phyloP scores from a whole-genome alignment of 2,329 filamentous ascomycete species.

The Orbilia javanica region DNA sequence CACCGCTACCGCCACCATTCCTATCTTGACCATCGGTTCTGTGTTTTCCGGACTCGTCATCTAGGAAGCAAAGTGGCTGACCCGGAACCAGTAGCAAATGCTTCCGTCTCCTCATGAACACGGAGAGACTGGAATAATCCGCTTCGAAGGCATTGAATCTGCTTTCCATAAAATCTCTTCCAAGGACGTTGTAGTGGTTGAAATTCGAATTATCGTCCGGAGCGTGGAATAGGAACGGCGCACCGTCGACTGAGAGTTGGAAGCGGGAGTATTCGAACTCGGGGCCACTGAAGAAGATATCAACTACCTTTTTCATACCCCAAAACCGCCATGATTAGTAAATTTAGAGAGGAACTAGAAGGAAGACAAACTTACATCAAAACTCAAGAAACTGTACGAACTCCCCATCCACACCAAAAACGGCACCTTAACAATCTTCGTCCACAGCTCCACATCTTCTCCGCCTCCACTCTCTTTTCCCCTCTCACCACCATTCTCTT shows the following conservation, averaged over 20 bases:
- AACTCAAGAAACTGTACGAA: conserved; percentile 33
- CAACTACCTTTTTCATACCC: background rate
- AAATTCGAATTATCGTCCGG: conserved; percentile 14
- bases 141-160: conserved; percentile 25
- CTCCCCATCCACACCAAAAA: conserved; percentile 57
- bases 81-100: background rate
- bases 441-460: background rate
- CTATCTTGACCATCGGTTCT: background rate
- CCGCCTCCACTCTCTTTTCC: background rate
- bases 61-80: background rate
- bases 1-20: background rate
- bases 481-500: background rate
- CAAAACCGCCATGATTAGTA: background rate
- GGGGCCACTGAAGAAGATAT: conserved; percentile 19
- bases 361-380: conserved; percentile 15
- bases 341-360: background rate
- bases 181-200: conserved; percentile 44
- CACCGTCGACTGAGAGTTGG: conserved; percentile 20
- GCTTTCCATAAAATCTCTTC: conserved; percentile 44
- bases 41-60: too few relatives aligned
- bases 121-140: conserved; percentile 16
- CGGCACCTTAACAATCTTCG: conserved; percentile 33
- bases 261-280: conserved; percentile 21
- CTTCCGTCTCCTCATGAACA: conserved; percentile 17
- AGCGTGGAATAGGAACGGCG: conserved; percentile 19